Evolutionary conservation across 164 flowering plant species (phyloP).

Genomic region (Platanus orientalis): DNA sequence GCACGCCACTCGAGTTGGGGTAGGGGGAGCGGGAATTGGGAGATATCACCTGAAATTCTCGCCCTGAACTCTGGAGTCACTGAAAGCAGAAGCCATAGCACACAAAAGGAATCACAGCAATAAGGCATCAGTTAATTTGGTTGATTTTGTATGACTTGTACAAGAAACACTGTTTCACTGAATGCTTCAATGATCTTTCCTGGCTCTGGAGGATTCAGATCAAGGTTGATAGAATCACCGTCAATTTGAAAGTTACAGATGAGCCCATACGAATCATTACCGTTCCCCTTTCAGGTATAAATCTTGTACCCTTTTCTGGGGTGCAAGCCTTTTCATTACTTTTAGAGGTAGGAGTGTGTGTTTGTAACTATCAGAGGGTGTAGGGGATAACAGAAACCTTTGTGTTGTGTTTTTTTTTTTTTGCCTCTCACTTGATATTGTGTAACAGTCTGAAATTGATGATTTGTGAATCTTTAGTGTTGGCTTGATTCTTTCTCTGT

Average conservation of each 20-base stretch:
- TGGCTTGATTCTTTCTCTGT: slow-evolving; percentile 21
- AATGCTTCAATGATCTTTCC: neutral
- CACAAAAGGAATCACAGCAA: slow-evolving; percentile 19
- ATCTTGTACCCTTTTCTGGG: neutral
- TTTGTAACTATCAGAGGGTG: neutral
- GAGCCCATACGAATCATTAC: neutral
- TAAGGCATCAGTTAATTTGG: neutral
- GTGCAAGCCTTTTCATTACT: neutral
- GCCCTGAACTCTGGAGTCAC: slow-evolving; percentile 31
- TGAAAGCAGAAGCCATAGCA: slow-evolving; percentile 32
- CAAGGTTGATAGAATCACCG: neutral
- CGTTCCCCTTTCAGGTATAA: slow-evolving; percentile 1
- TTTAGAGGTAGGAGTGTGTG: slow-evolving; percentile 3
- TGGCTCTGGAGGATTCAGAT: neutral
- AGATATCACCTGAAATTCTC: slow-evolving; percentile 49
- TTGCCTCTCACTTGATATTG: neutral
- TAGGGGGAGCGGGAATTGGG: slow-evolving; percentile 74
- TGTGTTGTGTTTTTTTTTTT: neutral
- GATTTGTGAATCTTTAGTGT: slow-evolving; percentile 10
- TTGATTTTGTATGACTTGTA: neutral
- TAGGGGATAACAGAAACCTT: neutral
- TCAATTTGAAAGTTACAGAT: neutral
- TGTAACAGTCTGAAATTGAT: neutral
- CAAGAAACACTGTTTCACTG: neutral
- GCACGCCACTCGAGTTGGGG: slow-evolving; percentile 60